Evolutionary conservation across 1,284 basidiomycete genomes (phyloP), one percentile per base, ranked within the genome.

Genomic region (Ceratobasidium sp.): DNA sequence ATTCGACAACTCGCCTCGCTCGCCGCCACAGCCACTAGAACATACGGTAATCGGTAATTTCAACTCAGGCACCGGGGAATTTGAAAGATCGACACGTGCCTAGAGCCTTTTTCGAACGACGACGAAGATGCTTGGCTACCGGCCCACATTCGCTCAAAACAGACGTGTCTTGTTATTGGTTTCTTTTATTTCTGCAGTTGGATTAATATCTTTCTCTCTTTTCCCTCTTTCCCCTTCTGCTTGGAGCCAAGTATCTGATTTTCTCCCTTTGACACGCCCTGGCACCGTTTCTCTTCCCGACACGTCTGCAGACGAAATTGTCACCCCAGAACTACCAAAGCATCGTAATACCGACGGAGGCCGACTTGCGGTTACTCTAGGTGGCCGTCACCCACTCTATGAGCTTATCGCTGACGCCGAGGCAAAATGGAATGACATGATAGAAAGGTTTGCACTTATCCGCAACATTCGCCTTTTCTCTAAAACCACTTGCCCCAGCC

Each of bases 381-480:
- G 48, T 1, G 48, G 50, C 17, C 8, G 7, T 8, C 57, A 75
- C 27, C 74, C 74, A 22, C 31, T 72, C 2, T 51, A 33, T 50
- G 60, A 64, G 19, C 59, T 72, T 15, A 56, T 75, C 27, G 50
- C 57, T 2, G 33, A 53, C 19, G 74, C 66, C 9, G 74, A 75
- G 56, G 19, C 33, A 15, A 24, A 31, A 47, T 63, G 74, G 56
- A 45, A 71, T n/a, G 50, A 41, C 22, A 59, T 53, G 29, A 33
- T 72, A 9, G 24, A 56, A 27, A 54, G 74, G 56, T 75, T 41
- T 24, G 41, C 7, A 14, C 15, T 45, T 54, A 6, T 22, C 1
- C 4, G 0, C 24, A 24, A 33, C 53, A 45, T 41, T n/a, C 48
- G 44, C 53, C 41, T n/a, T 36, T 54, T 15, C 15, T 31, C 27